phyloP scores from a whole-genome alignment of 1,284 basidiomycete genomes.

The Moesziomyces antarcticus region DNA sequence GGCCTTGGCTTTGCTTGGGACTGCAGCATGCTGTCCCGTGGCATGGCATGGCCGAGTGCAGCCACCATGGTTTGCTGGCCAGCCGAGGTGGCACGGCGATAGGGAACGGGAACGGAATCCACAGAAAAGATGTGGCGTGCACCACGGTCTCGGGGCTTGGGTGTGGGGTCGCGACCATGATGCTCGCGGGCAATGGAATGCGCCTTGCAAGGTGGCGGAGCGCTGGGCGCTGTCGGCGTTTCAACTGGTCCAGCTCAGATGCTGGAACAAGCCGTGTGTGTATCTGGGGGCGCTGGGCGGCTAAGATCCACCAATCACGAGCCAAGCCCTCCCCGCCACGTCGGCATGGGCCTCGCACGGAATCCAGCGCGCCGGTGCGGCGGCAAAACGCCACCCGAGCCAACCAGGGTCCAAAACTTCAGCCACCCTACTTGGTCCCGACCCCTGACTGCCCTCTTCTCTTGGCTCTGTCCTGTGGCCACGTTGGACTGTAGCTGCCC shows the following conservation, averaged over 20 bases:
- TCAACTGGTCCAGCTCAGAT: no score
- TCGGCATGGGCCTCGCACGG: background rate
- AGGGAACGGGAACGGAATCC: background rate
- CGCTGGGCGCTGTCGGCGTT: no score
- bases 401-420: slow-evolving; percentile 12
- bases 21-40: no score
- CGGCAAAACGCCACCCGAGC: slow-evolving; percentile 16
- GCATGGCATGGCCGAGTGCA: background rate
- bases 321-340: background rate
- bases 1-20: no score
- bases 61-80: background rate
- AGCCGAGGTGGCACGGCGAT: background rate
- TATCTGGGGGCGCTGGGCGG: no score
- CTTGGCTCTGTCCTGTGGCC: background rate
- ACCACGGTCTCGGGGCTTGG: background rate
- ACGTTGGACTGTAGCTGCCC: background rate
- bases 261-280: no score
- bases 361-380: background rate
- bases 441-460: slow-evolving; percentile 1
- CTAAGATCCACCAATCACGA: no score
- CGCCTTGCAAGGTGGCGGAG: no score
- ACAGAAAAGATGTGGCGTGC: background rate
- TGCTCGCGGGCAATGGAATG: no score
- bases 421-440: background rate
- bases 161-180: background rate